Conservation (phyloP, 1,139 yeast species). For the Blastobotrys elegans region DNA sequence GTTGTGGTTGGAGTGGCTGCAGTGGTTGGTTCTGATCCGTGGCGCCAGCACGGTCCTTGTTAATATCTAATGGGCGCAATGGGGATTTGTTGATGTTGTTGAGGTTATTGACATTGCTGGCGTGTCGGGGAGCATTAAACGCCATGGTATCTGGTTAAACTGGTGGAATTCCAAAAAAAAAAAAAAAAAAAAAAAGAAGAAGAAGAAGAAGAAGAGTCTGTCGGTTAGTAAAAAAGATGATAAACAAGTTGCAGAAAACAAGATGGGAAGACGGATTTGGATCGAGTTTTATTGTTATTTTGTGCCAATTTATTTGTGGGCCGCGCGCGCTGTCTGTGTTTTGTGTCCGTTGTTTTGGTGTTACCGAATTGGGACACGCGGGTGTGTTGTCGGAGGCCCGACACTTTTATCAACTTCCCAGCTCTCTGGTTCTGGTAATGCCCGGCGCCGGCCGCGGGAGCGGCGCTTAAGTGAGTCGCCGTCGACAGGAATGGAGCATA, state of each 20-base stretch:
- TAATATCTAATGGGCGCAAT: slow-evolving; percentile 9
- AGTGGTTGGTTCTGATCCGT: slow-evolving; percentile 5
- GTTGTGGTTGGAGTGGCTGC: background rate
- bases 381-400: background rate
- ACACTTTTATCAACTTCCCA: too few species aligned
- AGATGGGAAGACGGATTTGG: background rate
- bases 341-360: background rate
- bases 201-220: background rate
- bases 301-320: background rate
- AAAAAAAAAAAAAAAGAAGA: background rate
- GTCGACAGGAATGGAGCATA: background rate
- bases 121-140: too few species aligned
- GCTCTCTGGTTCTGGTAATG: background rate
- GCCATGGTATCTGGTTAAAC: too few species aligned
- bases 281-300: background rate
- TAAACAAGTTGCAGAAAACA: background rate
- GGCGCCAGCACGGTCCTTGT: slow-evolving; percentile 6
- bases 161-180: background rate
- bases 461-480: background rate
- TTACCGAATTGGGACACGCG: background rate
- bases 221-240: too few species aligned
- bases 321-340: background rate
- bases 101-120: background rate
- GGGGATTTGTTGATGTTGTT: slow-evolving; percentile 1
- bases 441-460: background rate